A percentile compares a stretch with the other conserved stretches of the same genome.
Evolutionary conservation across 148 eudicot species (phyloP).

Genomic region (Limonium bicolor): DNA sequence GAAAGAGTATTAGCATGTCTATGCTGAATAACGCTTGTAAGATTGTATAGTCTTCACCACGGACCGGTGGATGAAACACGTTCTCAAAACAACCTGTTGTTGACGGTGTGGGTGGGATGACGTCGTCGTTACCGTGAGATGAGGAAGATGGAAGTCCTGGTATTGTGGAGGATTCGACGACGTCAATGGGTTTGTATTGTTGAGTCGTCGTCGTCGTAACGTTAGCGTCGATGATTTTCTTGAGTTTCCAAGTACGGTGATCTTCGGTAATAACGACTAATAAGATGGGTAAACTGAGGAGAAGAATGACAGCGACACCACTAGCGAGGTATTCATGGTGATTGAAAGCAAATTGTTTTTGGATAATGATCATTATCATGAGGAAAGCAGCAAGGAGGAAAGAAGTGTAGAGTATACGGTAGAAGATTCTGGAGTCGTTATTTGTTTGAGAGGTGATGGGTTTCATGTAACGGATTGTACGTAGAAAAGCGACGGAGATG

Average conservation of each 20-base stretch:
- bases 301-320: background rate
- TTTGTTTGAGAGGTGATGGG: background rate
- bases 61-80: constrained; percentile 2
- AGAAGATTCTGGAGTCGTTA: constrained; percentile 1
- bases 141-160: no score
- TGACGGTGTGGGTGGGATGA: background rate
- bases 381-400: constrained; percentile 7
- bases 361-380: constrained; percentile 4
- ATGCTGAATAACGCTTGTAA: constrained; percentile 9
- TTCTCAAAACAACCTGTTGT: background rate
- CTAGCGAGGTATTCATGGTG: background rate
- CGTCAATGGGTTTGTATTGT: background rate
- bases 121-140: no score
- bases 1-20: constrained; percentile 7
- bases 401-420: constrained; percentile 7
- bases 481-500: background rate
- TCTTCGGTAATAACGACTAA: no score
- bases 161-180: background rate
- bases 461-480: background rate
- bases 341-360: constrained; percentile 3
- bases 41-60: constrained; percentile 8
- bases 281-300: constrained; percentile 3
- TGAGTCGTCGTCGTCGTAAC: no score
- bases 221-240: background rate
- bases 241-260: constrained; percentile 6